These are phyloP conservation scores for Amanita polypyramis DNA, from an alignment of 768 basidiomycete species.

Conservation along the genomic window DNA sequence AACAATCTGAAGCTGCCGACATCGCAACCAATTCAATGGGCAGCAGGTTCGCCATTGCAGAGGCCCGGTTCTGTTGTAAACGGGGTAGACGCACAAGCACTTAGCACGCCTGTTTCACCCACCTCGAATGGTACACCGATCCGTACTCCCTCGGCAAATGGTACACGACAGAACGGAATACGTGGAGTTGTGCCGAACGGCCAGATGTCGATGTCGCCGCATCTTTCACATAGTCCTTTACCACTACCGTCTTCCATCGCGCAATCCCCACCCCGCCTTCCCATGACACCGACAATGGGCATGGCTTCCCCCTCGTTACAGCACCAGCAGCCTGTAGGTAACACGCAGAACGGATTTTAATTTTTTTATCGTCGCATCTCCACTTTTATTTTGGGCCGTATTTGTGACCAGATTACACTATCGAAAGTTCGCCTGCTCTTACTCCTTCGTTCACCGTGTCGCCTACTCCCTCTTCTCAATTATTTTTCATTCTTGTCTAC, in stretches of 20 bases:
- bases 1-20: conserved; percentile 33
- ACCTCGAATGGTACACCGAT: conserved; percentile 30
- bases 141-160: conserved; percentile 48
- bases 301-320: conserved; percentile 46
- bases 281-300: conserved; percentile 40
- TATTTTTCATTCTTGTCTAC: conserved; percentile 7
- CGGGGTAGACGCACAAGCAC: conserved; percentile 18
- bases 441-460: background rate
- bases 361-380: conserved; percentile 3
- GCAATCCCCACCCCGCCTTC: conserved; percentile 39
- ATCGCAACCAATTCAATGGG: conserved; percentile 29
- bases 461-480: background rate
- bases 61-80: conserved; percentile 23
- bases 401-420: conserved; percentile 1
- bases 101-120: conserved; percentile 20
- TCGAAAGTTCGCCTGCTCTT: background rate
- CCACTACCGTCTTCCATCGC: conserved; percentile 31
- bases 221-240: conserved; percentile 36
- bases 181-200: conserved; percentile 22
- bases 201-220: conserved; percentile 41
- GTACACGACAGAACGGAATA: conserved; percentile 32
- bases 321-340: conserved; percentile 42
- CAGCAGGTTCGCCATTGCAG: conserved; percentile 21
- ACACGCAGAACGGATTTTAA: conserved; percentile 43
- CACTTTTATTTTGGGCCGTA: background rate